Conservation (phyloP, 2,329 filamentous ascomycete genomes). For the Aspergillus piperis region DNA sequence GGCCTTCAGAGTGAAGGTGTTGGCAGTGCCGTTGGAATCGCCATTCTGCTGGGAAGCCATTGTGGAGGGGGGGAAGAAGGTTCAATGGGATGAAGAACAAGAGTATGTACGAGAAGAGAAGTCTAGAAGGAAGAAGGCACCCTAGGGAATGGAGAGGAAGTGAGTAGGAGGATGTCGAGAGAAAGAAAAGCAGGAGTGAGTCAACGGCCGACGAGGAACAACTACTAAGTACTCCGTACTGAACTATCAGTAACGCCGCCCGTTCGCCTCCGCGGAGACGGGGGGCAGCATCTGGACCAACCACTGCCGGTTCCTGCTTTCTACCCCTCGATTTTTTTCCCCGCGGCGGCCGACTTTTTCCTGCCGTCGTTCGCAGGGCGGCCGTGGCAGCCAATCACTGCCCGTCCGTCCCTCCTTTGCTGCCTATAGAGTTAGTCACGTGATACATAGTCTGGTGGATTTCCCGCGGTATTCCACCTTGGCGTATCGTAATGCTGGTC, state of each 20-base stretch:
- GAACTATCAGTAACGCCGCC: background rate
- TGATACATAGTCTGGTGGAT: background rate
- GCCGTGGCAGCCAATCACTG: constrained; percentile 16
- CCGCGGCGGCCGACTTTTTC: constrained; percentile 22
- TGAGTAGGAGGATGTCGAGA: background rate
- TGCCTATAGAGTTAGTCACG: background rate
- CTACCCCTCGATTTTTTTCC: background rate
- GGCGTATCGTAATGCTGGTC: background rate
- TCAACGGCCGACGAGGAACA: constrained; percentile 11
- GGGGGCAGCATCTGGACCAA: background rate
- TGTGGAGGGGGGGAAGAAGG: constrained; percentile 17
- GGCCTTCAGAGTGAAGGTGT: constrained; percentile 85
- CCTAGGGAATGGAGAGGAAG: background rate
- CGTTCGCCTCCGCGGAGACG: background rate
- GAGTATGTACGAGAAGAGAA: constrained; percentile 7
- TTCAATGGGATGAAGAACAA: background rate
- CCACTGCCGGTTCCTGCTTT: background rate
- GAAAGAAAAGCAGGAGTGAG: constrained; percentile 9
- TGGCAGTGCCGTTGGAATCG: constrained; percentile 37
- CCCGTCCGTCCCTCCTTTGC: constrained; percentile 13
- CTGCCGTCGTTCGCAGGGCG: constrained; percentile 12
- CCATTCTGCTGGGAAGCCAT: constrained; percentile 38
- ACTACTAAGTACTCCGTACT: background rate
- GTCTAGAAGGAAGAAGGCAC: constrained; percentile 4
- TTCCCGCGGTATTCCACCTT: constrained; percentile 4